Evolutionary conservation across 805 yeast genomes (phyloP), one percentile per base, ranked within the genome.

Genomic region (Naumovozyma dairenensis): DNA sequence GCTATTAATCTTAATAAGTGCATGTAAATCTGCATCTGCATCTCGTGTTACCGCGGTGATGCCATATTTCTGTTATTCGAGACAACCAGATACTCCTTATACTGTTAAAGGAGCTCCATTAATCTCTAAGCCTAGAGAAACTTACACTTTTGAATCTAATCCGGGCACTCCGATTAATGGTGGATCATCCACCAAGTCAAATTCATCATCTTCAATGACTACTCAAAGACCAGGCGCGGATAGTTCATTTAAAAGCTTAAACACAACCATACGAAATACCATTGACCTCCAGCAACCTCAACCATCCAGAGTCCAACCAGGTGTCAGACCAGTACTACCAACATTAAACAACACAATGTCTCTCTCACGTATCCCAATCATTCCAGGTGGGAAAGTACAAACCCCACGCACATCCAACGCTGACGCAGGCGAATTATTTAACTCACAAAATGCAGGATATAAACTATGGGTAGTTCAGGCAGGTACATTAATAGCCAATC

Each of bases 381-480:
- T 60, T 24, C 60, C 65, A 24, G 62, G 54, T 36, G 51, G 54
- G 16, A 59, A 46, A 42, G 34, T 44, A n/a, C 51, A 46, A 21
- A 44, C 44, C 13, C 43, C 45, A 13, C n/a, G n/a, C n/a, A 41
- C 38, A 6, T 33, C 45, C 10, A 47, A 41, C 34, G 34, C 45
- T 15, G 47, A 49, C 29, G 54, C 62, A 25, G 55, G 52, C 22
- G 51, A 57, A 57, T 21, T 62, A 59, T 35, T 59, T 61, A 53
- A 57, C 31, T 49, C 59, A 2, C 57, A 53, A 31, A 74, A 71
- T 39, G 63, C 80, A 12, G 92, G 93, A 2, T 83, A 86, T 60
- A 84, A 83, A 53, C 79, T 85, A 45, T 92, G 98, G 97, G 80
- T 87, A 22, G 92, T 96, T 1, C 97, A 87, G 60, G 77, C 87